Percentiles rank a stretch among this genome's conserved stretches.
Conservation (phyloP, 1,284 basidiomycete species). For the Neonothopanus nambi region DNA sequence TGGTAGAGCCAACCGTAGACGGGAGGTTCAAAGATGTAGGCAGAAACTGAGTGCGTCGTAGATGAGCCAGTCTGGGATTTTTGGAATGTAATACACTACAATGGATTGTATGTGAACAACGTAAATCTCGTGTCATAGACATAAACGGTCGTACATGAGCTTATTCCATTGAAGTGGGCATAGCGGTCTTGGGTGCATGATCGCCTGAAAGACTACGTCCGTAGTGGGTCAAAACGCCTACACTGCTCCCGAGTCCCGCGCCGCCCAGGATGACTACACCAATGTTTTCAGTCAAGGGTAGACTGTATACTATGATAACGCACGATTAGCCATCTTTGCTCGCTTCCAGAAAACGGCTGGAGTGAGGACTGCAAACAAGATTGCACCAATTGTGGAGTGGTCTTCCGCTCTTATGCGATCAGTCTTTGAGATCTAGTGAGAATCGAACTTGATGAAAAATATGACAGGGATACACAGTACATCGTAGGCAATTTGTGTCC, state of each 20-base stretch:
- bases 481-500: slow-evolving; percentile 51
- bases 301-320: slow-evolving; percentile 23
- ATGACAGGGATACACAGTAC: slow-evolving; percentile 35
- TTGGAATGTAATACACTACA: no score
- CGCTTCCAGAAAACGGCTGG: slow-evolving; percentile 71
- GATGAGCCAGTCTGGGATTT: no score
- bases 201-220: slow-evolving; percentile 36
- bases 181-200: background rate
- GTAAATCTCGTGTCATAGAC: no score
- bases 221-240: slow-evolving; percentile 59
- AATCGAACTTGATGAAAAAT: background rate
- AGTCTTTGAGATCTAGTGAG: slow-evolving; percentile 37
- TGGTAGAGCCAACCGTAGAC: slow-evolving; percentile 71
- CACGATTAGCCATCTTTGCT: slow-evolving; percentile 56
- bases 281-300: background rate
- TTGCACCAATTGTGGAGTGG: slow-evolving; percentile 66
- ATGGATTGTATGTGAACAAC: no score
- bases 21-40: slow-evolving; percentile 70
- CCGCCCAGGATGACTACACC: slow-evolving; percentile 65
- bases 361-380: slow-evolving; percentile 60
- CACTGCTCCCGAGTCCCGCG: slow-evolving; percentile 61
- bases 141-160: no score
- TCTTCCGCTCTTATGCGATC: slow-evolving; percentile 61
- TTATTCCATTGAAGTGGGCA: background rate
- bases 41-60: slow-evolving; percentile 20